Conservation (phyloP, 176 grass and related monocot species). For the Triticum turgidum region DNA sequence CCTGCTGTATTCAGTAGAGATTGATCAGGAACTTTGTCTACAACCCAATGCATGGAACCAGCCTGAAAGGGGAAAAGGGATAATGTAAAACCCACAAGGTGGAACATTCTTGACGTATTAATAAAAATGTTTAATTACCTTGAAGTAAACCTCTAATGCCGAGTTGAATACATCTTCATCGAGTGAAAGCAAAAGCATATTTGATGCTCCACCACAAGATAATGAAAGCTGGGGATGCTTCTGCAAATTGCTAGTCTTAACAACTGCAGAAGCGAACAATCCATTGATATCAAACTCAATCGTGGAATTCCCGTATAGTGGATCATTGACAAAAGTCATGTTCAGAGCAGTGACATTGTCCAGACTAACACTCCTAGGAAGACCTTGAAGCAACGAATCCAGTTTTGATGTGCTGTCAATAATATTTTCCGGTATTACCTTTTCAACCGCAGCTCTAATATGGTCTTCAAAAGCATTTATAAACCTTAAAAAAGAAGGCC, state of each 20-base stretch:
- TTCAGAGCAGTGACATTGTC: slow-evolving; percentile 71
- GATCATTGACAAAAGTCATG: slow-evolving; percentile 75
- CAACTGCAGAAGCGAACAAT: slow-evolving; percentile 53
- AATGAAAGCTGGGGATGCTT: slow-evolving; percentile 48
- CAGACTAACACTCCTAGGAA: slow-evolving; percentile 69
- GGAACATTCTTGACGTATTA: slow-evolving; percentile 1
- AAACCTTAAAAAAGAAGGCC: slow-evolving; percentile 59
- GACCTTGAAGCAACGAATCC: slow-evolving; percentile 64
- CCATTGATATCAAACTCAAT: slow-evolving; percentile 87
- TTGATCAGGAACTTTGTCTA: slow-evolving; percentile 83
- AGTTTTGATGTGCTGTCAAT: slow-evolving; percentile 68
- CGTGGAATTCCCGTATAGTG: slow-evolving; percentile 61
- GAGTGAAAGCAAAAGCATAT: slow-evolving; percentile 78
- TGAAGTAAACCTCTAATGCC: slow-evolving; percentile 63
- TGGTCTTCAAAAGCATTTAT: slow-evolving; percentile 86
- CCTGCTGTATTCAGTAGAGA: slow-evolving; percentile 84
- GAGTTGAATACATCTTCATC: slow-evolving; percentile 91
- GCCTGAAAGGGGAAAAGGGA: slow-evolving; percentile 50
- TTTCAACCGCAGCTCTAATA: slow-evolving; percentile 85
- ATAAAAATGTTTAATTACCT: slow-evolving; percentile 48
- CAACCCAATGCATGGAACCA: slow-evolving; percentile 76
- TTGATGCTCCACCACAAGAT: slow-evolving; percentile 63
- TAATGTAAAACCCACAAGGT: slow-evolving; percentile 15
- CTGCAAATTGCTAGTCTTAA: slow-evolving; percentile 45
- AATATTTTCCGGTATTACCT: slow-evolving; percentile 75